phyloP scores from a whole-genome alignment of 345 rosid genomes.

The Eucalyptus coolabah region DNA sequence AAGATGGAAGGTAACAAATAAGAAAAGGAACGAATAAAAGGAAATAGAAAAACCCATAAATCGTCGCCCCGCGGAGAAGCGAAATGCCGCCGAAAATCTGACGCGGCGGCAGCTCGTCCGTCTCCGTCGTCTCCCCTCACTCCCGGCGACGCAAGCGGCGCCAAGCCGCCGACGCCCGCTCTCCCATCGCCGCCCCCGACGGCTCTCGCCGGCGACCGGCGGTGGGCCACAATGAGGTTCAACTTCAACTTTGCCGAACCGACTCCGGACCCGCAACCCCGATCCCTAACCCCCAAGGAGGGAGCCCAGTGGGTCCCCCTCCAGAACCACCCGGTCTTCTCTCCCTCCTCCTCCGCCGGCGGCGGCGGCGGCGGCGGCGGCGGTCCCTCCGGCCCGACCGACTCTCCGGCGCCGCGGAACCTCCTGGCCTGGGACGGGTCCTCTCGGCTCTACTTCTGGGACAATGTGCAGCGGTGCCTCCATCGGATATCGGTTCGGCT shows the following conservation, averaged over 20 bases:
- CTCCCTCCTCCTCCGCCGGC: slow-evolving; percentile 15
- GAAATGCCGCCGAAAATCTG: not conserved
- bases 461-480: slow-evolving; percentile 33
- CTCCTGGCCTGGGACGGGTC: slow-evolving; percentile 86
- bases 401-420: slow-evolving; percentile 21
- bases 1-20: not conserved
- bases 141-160: not conserved
- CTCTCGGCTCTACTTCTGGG: slow-evolving; percentile 77
- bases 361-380: not conserved
- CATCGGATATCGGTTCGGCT: slow-evolving; percentile 72
- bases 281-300: slow-evolving; percentile 41
- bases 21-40: not conserved
- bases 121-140: not conserved
- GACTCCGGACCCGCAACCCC: slow-evolving; percentile 11
- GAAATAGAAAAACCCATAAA: not conserved
- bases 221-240: slow-evolving; percentile 36
- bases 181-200: not conserved
- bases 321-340: slow-evolving; percentile 57
- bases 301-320: slow-evolving; percentile 66
- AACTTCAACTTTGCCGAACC: slow-evolving; percentile 21
- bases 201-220: not conserved
- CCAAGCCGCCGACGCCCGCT: not conserved
- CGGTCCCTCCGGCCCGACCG: not conserved
- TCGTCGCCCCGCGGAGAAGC: not conserved
- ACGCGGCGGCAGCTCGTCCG: not conserved